Evolutionary conservation across 805 yeast species (phyloP).

Genomic region (Hermanozyma aechmeae): DNA sequence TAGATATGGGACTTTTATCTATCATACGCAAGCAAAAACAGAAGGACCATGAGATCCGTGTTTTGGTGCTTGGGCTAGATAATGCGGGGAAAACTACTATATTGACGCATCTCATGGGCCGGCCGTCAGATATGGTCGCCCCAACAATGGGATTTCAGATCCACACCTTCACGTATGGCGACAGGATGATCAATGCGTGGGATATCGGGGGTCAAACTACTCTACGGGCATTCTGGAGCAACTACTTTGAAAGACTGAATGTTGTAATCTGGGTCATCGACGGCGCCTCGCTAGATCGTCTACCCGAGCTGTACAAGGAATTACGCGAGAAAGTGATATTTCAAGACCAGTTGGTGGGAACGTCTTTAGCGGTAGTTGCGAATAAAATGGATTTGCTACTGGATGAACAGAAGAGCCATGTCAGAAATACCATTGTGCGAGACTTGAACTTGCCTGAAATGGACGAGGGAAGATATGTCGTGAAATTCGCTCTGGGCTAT

Average conservation of each 20-base stretch:
- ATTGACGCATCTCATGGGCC: conserved; percentile 46
- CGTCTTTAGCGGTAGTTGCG: conserved; percentile 56
- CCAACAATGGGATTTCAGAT: conserved; percentile 93
- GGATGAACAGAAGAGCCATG: conserved; percentile 9
- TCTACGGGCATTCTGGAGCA: conserved; percentile 49
- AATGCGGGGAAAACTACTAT: conserved; percentile 89
- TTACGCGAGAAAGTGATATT: conserved; percentile 46
- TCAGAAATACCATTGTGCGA: too few relatives aligned
- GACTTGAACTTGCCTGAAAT: too few relatives aligned
- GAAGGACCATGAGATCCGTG: conserved; percentile 69
- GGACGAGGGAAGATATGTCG: too few relatives aligned
- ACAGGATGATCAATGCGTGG: conserved; percentile 57
- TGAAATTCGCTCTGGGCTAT: conserved; percentile 28
- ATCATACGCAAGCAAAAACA: conserved; percentile 75
- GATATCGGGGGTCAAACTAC: conserved; percentile 68
- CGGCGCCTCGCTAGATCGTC: conserved; percentile 47
- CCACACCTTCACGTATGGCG: conserved; percentile 39
- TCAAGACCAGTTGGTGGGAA: conserved; percentile 65
- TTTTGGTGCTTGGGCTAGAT: conserved; percentile 76
- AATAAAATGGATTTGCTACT: conserved; percentile 64
- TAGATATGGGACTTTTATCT: conserved; percentile 83
- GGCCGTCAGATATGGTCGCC: conserved; percentile 46
- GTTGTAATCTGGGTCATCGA: conserved; percentile 84
- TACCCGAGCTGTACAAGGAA: conserved; percentile 58
- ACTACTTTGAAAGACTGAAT: conserved; percentile 76